These are phyloP conservation scores for Chlorella sp. DNA, from an alignment of 139 green algal species.

Conservation along the genomic window DNA sequence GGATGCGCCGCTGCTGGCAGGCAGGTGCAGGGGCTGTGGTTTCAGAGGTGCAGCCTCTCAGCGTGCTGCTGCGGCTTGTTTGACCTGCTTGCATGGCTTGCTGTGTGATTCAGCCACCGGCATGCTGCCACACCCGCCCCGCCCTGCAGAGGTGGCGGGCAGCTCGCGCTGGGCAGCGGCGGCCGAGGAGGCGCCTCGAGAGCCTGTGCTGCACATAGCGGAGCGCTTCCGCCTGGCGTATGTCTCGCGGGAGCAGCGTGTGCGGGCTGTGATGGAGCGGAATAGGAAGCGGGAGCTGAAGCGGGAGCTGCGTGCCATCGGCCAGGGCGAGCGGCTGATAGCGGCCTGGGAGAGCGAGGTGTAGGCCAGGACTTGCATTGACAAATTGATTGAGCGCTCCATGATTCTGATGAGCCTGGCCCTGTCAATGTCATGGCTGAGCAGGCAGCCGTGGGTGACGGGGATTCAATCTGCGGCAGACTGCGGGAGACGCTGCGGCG, in stretches of 20 bases:
- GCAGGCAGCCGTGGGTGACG: no score
- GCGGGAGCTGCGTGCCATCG: background rate
- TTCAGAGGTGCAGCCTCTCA: no score
- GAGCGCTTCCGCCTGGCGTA: constrained; percentile 33
- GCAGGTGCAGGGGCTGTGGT: background rate
- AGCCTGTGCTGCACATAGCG: constrained; percentile 32
- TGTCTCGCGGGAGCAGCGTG: background rate
- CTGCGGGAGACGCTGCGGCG: no score
- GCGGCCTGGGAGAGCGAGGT: constrained; percentile 31
- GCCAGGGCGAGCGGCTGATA: constrained; percentile 4
- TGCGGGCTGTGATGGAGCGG: background rate
- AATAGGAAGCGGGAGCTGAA: background rate
- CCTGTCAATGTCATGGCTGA: no score
- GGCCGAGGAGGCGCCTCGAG: background rate
- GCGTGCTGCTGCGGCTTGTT: no score
- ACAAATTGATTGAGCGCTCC: no score
- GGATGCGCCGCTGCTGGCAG: constrained; percentile 25
- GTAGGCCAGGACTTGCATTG: background rate
- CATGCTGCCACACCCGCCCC: no score
- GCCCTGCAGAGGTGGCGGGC: constrained; percentile 1
- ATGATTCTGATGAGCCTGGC: no score
- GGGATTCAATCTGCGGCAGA: no score
- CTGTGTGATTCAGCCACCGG: no score
- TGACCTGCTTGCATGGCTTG: no score
- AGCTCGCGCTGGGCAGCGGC: constrained; percentile 6